These are phyloP conservation scores for Xylaria grammica DNA, from an alignment of 495 filamentous ascomycete genomes.

Conservation along the genomic window DNA sequence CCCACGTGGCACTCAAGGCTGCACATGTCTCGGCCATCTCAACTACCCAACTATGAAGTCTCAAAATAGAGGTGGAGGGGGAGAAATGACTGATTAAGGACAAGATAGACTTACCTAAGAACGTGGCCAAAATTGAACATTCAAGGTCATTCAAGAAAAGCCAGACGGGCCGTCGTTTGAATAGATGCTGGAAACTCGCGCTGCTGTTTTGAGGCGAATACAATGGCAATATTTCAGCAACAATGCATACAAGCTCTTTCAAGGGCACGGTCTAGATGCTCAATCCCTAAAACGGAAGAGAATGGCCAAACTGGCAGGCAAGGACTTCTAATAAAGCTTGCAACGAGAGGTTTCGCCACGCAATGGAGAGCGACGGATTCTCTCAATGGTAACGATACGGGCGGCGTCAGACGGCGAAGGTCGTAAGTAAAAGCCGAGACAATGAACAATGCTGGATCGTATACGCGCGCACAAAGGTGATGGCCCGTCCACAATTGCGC, in stretches of 20 bases:
- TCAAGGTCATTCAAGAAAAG: not conserved
- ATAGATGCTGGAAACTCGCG: conserved; percentile 17
- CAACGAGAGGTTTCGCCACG: not conserved
- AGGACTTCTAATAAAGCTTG: not conserved
- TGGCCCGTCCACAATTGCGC: conserved; percentile 6
- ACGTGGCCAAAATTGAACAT: conserved; percentile 16
- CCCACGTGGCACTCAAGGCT: conserved; percentile 26
- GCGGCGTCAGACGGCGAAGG: not conserved
- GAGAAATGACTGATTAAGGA: conserved; percentile 30
- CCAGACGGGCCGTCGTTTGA: conserved; percentile 13
- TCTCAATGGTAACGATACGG: not conserved
- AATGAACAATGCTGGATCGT: conserved; percentile 2
- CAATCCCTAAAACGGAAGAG: not conserved
- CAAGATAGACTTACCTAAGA: conserved; percentile 27
- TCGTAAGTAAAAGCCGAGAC: not conserved
- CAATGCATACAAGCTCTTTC: conserved; percentile 27
- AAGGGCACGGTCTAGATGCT: conserved; percentile 11
- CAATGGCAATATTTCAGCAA: conserved; percentile 45
- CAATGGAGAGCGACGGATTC: not conserved
- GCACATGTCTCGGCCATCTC: conserved; percentile 25
- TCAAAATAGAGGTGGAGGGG: conserved; percentile 4
- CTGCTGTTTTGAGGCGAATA: conserved; percentile 14
- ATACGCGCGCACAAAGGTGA: not conserved
- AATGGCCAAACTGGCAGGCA: not conserved
- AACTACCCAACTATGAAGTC: conserved; percentile 3